Conservation (phyloP, 163 green algal genomes). For the Scenedesmus sp. region DNA sequence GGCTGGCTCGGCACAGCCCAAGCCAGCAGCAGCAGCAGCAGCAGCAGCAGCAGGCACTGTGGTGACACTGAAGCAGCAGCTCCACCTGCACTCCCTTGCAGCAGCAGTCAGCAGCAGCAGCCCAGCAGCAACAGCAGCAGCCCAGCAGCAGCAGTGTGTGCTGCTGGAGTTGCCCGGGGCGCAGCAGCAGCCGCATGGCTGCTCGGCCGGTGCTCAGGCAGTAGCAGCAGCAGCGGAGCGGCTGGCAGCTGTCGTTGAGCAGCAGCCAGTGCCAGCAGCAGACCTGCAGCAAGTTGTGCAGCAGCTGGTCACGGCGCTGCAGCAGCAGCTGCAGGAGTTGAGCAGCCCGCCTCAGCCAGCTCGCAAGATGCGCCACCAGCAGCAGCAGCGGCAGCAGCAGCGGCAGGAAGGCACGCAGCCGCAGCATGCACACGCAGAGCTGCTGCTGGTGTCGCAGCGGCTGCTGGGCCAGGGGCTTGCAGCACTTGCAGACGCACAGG, state of each 20-base stretch:
- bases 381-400: not conserved
- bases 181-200: not conserved
- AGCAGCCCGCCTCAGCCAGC: not conserved
- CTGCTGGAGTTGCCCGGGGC: conserved; percentile 19
- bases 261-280: conserved; percentile 16
- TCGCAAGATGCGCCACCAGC: not conserved
- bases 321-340: conserved; percentile 9
- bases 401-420: not conserved
- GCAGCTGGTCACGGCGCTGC: conserved; percentile 4
- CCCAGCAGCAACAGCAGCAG: not conserved
- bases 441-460: conserved; percentile 12
- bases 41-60: not conserved
- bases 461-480: conserved; percentile 15
- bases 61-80: not conserved
- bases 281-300: conserved; percentile 11
- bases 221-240: conserved; percentile 5
- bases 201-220: not conserved
- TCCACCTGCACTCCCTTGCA: not conserved
- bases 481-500: conserved; percentile 35
- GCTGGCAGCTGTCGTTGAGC: not conserved
- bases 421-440: not conserved
- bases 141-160: not conserved
- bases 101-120: conserved; percentile 29
- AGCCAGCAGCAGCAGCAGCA: not conserved
- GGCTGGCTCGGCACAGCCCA: not conserved